Percentiles rank a stretch among this genome's conserved stretches.
phyloP scores from a whole-genome alignment of 768 basidiomycete genomes.

The Imleria badia region DNA sequence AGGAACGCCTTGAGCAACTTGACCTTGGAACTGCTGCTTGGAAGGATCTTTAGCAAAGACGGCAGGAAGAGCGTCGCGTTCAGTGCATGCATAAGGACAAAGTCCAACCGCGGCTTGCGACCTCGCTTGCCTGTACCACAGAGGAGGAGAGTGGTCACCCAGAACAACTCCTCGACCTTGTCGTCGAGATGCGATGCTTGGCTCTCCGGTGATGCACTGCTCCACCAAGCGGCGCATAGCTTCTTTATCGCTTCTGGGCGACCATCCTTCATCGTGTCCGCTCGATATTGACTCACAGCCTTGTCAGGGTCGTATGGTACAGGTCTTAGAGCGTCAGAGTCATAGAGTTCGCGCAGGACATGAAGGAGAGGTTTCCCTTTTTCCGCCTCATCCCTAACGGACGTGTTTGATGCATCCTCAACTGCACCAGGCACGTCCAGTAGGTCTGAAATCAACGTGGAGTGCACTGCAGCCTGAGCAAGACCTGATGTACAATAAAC shows the following conservation, averaged over 20 bases:
- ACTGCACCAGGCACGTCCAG: slow-evolving; percentile 26
- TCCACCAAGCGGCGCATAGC: slow-evolving; percentile 41
- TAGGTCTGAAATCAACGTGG: slow-evolving; percentile 27
- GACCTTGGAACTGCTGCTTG: slow-evolving; percentile 39
- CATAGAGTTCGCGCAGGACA: slow-evolving; percentile 51
- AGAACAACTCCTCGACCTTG: slow-evolving; percentile 51
- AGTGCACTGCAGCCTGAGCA: slow-evolving; percentile 49
- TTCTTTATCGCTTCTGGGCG: slow-evolving; percentile 45
- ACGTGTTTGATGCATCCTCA: background rate
- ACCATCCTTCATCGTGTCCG: slow-evolving; percentile 35
- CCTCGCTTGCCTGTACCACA: slow-evolving; percentile 47
- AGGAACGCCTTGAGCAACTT: slow-evolving; percentile 46
- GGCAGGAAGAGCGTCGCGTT: slow-evolving; percentile 52
- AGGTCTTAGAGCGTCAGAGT: slow-evolving; percentile 48
- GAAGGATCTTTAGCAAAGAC: slow-evolving; percentile 36
- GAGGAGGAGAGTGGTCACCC: slow-evolving; percentile 47
- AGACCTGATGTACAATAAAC: slow-evolving; percentile 33
- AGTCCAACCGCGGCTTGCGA: slow-evolving; percentile 48
- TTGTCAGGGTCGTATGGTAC: slow-evolving; percentile 52
- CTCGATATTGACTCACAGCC: slow-evolving; percentile 37
- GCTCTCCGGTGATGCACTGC: slow-evolving; percentile 30
- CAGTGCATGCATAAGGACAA: slow-evolving; percentile 62
- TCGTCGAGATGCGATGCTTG: slow-evolving; percentile 27
- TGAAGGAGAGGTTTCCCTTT: slow-evolving; percentile 45
- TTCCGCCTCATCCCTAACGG: slow-evolving; percentile 10